Evolutionary conservation across 768 basidiomycete genomes (phyloP), one percentile per base, ranked within the genome.

Genomic region (Pulveroboletus sp.): DNA sequence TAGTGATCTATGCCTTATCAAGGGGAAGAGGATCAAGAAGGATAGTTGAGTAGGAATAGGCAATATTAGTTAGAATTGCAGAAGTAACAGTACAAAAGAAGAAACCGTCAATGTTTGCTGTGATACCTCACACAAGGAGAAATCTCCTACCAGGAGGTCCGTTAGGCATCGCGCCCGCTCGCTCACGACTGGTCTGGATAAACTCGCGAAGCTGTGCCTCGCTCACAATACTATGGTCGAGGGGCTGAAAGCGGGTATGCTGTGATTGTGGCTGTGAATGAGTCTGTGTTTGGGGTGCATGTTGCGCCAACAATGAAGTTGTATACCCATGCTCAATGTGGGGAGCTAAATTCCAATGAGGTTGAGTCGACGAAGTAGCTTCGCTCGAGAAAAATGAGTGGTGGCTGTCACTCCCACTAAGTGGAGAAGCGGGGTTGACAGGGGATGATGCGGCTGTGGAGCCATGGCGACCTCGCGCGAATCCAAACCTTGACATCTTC

Each of bases 201-300:
- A 90, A 79, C 55, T 87, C 85, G 51, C 87, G 77, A 54, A 90
- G 74, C 62, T 88, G 83, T 12, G 84, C 83, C 66, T 90, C 88
- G 58, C 85, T 87, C 46, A 89, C 69, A 37, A 67, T 46, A 14
- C 63, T 67, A 27, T 74, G 75, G 53, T 78, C 77, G 55, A 82
- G 81, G 6, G 79, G 76, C 50, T 84, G 81, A 60, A 82, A 81
- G 9, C 76, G 76, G 45, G 62, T 58, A 32, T 72, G 68, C 31
- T 49, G 69, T 40, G 70, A 72, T 36, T 67, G 69, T 21, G 57
- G 52, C 24, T 72, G 70, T 39, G 72, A 71, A 44, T 65, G 62
- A 39, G 68, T 53, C 51, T 62, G 62, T 39, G 54, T 37, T 44
- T 67, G 65, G 48, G 76, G 75, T 40, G 72, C 70, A 55, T 79